These are phyloP conservation scores for Acanthamoeba rhysodes DNA, from an alignment of 208 protist species.

Conservation along the genomic window DNA sequence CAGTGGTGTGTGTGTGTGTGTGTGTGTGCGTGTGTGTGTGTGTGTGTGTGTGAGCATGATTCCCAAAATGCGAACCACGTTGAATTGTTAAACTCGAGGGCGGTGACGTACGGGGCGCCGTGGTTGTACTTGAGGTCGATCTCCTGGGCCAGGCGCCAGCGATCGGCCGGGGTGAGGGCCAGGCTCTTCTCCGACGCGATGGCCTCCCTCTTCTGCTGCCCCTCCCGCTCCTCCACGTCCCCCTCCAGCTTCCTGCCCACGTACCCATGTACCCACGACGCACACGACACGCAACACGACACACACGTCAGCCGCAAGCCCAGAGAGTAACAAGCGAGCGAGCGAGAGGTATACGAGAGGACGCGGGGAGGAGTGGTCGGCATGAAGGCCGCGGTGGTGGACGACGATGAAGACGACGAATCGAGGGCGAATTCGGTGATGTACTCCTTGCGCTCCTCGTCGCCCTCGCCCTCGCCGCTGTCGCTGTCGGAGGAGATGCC, in stretches of 20 bases:
- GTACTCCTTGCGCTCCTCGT: constrained; percentile 22
- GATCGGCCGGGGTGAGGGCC: constrained; percentile 10
- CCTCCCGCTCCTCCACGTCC: not conserved
- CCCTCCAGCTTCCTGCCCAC: constrained; percentile 26
- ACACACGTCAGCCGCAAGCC: not conserved
- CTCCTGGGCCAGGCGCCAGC: constrained; percentile 10
- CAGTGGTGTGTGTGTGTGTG: not conserved
- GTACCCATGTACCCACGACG: not conserved
- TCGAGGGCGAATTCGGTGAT: constrained; percentile 17
- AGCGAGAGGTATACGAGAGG: not conserved
- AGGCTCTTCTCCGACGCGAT: not conserved
- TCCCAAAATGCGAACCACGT: not conserved
- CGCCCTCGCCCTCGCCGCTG: not conserved
- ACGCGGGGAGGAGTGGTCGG: constrained; percentile 15
- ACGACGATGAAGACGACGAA: not conserved
- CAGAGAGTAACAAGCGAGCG: no score
- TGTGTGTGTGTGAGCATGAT: not conserved
- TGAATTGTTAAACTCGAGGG: not conserved
- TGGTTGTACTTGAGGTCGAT: constrained; percentile 61
- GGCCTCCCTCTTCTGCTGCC: not conserved
- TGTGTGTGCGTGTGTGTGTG: not conserved
- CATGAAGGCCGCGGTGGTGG: not conserved
- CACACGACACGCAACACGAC: not conserved
- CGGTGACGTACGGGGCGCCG: not conserved
- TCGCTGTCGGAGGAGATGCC: constrained; percentile 24